Evolutionary conservation across 495 filamentous ascomycete genomes (phyloP), one percentile per base, ranked within the genome.

Genomic region (Mycothermus thermophilus): DNA sequence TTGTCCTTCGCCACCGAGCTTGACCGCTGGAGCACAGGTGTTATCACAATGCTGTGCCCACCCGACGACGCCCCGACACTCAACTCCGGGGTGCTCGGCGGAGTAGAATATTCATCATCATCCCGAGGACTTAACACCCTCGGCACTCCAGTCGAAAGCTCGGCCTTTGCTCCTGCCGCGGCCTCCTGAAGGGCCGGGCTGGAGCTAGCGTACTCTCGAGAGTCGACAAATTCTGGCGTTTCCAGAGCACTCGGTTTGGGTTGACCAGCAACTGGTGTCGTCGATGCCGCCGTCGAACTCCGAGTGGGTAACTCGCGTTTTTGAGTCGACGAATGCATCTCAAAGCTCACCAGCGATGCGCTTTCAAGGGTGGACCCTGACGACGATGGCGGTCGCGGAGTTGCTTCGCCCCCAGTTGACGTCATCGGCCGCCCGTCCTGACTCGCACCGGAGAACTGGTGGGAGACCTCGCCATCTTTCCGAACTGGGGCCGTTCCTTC

Each of bases 41-140:
- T 55, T 17, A 34, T 43, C 36, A 55, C 17, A 16, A 57, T 22
- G 34, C 57, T 63, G 35, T 55, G 46, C 12, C 48, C 46, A 13
- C 55, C 57, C 19, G 60, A 63, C 3, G 58, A 52, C 8, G 34
- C 41, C 16, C 60, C 57, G 13, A 41, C 46, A 35, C 51, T 52
- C 8, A 63, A 27, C 5, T 42, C 59, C 13, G 60, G 60, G 12
- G 60, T 61, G 7, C 58, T 56, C 8, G 58, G 59, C 25, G 55
- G 47, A 16, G 51, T 55, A 17, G 55, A 55, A 38, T 51, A 46
- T 10, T 42, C 41, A 9, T 51, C 42, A 8, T 53, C 43, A 17
- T 30, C 36, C 15, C 33, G 34, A 22, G 47, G 47, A 27, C 24
- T 44, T 6, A 3, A 18, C 4, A 24, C 10, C 5, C 31, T 23